Base-by-base conservation (phyloP, 2,329 filamentous ascomycete species). In the Monilinia aucupariae region DNA sequence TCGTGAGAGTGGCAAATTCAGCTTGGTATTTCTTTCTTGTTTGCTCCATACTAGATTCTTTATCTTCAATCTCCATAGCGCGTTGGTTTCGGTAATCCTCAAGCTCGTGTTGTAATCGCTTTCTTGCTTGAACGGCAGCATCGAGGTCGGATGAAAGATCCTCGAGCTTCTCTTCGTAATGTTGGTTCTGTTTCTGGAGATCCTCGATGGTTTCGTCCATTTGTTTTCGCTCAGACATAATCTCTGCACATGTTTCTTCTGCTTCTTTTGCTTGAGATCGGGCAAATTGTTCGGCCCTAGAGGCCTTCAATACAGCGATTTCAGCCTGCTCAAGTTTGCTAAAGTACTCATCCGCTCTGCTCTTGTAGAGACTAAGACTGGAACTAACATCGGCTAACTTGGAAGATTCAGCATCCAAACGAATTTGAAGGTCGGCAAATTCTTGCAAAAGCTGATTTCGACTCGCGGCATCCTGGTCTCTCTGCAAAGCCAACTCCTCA, bases 21-120 rank as follows among this genome's bases (percentile, higher is more conserved):
- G 88, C 84, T 74, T 97, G 94, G 74, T 97, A 99, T 80, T 97
- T 99, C 81, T 93, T 94, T 72, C 93, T 86, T 50, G 93, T 97
- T 76, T 97, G 93, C 77, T 99, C 94, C 85, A 97, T 90, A 69
- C 90, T 94, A 12, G 88, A 88, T 76, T 97, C 93, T 75, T 94
- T 97, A 76, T 99, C 93, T 76, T 97, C 94, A 62, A 97, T 90
- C 71, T 97, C 94, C 76, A 96, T 96, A 64, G 92, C 92, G 53
- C 93, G 86, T 76, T 97, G 92, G 73, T 88, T 96, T 65, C 94
- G 87, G 79, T 97, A 99, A 76, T 99, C 93, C 76, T 97, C 93
- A 3, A 99, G 87, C 78, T 99, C 93, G 73, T 97, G 92, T 75
- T 99, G 93, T 30, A 97, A 86, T 64, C 93, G 86, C 78, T 92